These are phyloP conservation scores for Flueggea neowawraea DNA, from an alignment of 441 rosid genomes.

Conservation along the genomic window DNA sequence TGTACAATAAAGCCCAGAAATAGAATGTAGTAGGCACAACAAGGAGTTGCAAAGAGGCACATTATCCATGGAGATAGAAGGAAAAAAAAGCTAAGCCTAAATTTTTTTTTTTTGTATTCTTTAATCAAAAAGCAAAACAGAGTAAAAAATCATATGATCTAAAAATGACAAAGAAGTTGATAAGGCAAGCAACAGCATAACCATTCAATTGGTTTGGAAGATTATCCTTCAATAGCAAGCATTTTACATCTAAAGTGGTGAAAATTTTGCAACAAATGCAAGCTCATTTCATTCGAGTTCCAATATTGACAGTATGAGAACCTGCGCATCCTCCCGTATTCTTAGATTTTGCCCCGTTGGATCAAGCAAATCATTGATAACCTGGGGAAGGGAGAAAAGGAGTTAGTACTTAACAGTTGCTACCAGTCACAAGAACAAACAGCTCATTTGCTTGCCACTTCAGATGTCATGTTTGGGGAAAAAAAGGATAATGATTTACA, in stretches of 20 bases:
- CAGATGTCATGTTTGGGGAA: background rate
- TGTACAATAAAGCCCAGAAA: background rate
- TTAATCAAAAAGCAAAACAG: background rate
- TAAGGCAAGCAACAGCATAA: too few relatives aligned
- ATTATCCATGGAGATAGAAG: background rate
- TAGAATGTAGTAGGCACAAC: background rate
- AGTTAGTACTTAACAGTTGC: slow-evolving; percentile 5
- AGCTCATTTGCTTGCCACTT: slow-evolving; percentile 7
- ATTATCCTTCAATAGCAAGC: too few relatives aligned
- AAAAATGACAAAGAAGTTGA: too few relatives aligned
- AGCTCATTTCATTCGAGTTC: background rate
- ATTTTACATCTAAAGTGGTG: background rate
- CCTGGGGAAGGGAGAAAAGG: slow-evolving; percentile 29
- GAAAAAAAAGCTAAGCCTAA: background rate
- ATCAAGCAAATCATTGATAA: slow-evolving; percentile 69
- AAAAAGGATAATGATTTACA: background rate
- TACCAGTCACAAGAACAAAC: slow-evolving; percentile 6
- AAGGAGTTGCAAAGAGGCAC: background rate
- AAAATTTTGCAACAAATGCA: background rate
- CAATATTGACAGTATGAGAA: slow-evolving; percentile 7
- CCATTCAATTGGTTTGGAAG: too few relatives aligned
- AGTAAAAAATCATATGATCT: too few relatives aligned
- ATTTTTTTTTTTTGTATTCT: background rate
- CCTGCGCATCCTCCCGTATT: slow-evolving; percentile 71
- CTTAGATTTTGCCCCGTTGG: slow-evolving; percentile 65